A percentile compares a stretch with the other conserved stretches of the same genome.
These are phyloP conservation scores for Sabuloglossum arenarium DNA, from an alignment of 495 filamentous ascomycete genomes.

Conservation along the genomic window DNA sequence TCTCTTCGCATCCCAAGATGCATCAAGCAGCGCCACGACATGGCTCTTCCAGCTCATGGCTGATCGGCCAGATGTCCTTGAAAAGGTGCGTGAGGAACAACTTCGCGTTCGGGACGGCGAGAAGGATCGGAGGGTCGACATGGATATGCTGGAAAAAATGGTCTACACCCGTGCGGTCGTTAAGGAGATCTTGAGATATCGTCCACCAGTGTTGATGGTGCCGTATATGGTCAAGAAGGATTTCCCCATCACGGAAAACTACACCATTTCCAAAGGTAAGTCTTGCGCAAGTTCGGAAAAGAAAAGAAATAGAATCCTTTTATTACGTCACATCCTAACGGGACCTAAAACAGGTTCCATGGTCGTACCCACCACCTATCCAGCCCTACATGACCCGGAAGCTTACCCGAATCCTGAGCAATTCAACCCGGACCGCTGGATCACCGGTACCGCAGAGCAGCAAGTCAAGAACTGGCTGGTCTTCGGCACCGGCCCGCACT, in stretches of 20 bases:
- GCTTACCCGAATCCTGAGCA: slow-evolving; percentile 76
- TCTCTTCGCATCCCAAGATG: slow-evolving; percentile 94
- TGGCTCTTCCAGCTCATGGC: slow-evolving; percentile 94
- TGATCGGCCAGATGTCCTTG: slow-evolving; percentile 77
- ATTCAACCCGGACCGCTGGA: slow-evolving; percentile 85
- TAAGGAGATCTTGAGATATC: slow-evolving; percentile 84
- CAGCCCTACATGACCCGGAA: slow-evolving; percentile 82
- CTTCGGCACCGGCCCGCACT: slow-evolving; percentile 91
- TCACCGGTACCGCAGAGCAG: slow-evolving; percentile 74
- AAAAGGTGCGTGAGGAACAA: slow-evolving; percentile 86
- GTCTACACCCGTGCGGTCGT: slow-evolving; percentile 83
- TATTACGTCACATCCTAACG: neutral
- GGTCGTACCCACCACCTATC: slow-evolving; percentile 80
- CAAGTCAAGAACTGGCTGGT: slow-evolving; percentile 94
- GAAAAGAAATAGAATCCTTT: neutral
- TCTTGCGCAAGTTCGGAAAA: neutral
- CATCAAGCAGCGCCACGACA: slow-evolving; percentile 76
- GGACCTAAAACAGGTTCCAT: slow-evolving; percentile 49
- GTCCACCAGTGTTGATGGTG: slow-evolving; percentile 94
- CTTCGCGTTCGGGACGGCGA: slow-evolving; percentile 59
- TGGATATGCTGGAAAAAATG: slow-evolving; percentile 77
- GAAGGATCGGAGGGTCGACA: slow-evolving; percentile 40
- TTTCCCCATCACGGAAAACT: slow-evolving; percentile 76
- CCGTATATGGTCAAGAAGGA: slow-evolving; percentile 88
- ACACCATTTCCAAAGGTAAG: slow-evolving; percentile 68